Percentiles rank a stretch among this genome's conserved stretches.
phyloP scores from a whole-genome alignment of 73 alveolate genomes.

The Tetrahymena malaccensis region DNA sequence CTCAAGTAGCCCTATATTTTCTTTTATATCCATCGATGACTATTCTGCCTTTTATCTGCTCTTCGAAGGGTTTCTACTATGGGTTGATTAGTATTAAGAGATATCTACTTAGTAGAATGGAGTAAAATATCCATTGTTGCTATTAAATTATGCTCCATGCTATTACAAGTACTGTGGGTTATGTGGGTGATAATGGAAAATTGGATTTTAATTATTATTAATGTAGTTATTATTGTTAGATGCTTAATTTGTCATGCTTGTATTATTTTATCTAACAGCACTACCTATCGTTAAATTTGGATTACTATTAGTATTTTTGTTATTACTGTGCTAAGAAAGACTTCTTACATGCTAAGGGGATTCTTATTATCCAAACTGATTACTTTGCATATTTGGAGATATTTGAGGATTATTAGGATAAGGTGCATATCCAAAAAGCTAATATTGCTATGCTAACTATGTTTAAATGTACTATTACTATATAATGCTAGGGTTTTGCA shows the following conservation, averaged over 20 bases:
- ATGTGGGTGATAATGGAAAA: background rate
- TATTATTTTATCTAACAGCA: background rate
- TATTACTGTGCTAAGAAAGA: background rate
- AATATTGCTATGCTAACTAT: background rate
- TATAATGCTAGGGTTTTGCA: background rate
- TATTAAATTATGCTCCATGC: background rate
- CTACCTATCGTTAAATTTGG: background rate
- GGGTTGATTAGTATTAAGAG: background rate
- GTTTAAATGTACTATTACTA: background rate
- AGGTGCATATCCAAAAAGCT: background rate
- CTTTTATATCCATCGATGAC: background rate
- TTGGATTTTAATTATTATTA: background rate
- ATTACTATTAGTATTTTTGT: background rate
- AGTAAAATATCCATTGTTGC: background rate
- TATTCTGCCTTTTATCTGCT: background rate
- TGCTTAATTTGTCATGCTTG: background rate
- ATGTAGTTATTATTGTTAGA: background rate
- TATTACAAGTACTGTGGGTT: background rate
- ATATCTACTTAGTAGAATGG: background rate
- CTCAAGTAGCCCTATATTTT: background rate
- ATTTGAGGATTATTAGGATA: background rate
- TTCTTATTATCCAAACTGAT: background rate
- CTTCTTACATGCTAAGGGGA: background rate
- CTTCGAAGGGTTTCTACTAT: background rate
- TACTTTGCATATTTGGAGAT: background rate